Base-by-base conservation (phyloP, 2,329 filamentous ascomycete species). In the Parafenestella ontariensis region DNA sequence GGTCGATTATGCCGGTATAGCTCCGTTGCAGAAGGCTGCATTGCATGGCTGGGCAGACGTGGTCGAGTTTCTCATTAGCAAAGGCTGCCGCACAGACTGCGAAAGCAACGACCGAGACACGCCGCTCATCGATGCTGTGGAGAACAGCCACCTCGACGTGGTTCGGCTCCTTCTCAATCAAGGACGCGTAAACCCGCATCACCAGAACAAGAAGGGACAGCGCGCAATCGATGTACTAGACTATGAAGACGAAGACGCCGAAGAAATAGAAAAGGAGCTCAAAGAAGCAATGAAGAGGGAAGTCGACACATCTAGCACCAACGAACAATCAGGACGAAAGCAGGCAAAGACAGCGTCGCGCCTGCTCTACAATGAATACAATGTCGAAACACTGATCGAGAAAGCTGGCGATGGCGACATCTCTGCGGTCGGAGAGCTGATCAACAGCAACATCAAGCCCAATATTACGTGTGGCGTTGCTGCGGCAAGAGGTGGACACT, bases 1-100 rank as follows among this genome's bases (percentile, higher is more conserved):
- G 53, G 87, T 91, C 21, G 95, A 99, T 71, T 96, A 96, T 72
- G 95, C 95, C 13, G 91, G 92, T n/a, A 98, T 98, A 69, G 96
- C 94, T 1, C 95, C 95, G 21, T 81, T 99, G 29, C 95, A 99
- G 75, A 95, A 96, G 62, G 94, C 95, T 29, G 88, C 93, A 28
- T 83, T 99, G 53, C 89, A 95, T 69, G 95, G 95, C 6, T 90
- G 89, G 73, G 88, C 88, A 28, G 86, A 95, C 49, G 93, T 98
- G 52, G 95, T 98, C 34, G 88, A 90, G 71, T 89, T 96, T 48
- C 79, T 99, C 34, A 87, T 99, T 58, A 86, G 91, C 8, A 88
- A 91, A 58, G 91, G 91, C 29, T 96, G 93, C 76, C 89, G 91
- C 50, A 83, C 95, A 41, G 90, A 97, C 68, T 94, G 83, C 45